Base-by-base conservation (phyloP, 2,329 filamentous ascomycete genomes). In the Stylonectria norvegica region DNA sequence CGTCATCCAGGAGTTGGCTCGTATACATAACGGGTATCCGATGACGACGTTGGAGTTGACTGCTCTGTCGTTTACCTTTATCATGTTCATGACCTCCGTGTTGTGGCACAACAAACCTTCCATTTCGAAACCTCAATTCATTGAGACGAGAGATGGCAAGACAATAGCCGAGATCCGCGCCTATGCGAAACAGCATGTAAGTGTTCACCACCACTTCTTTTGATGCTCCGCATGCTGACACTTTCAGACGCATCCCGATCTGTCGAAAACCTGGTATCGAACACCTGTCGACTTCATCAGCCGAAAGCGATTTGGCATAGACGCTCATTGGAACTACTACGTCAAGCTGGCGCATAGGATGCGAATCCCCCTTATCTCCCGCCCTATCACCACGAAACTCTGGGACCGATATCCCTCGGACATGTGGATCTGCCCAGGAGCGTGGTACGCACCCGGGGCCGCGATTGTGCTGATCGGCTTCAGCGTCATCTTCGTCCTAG, bases 251-350 rank as follows among this genome's bases (percentile, higher is more conserved):
- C 48, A 62, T 49, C 42, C 40, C 22, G 25, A 37, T 3, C 40
- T 55, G 16, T 20, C 42, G 1, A 34, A 49, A 4, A 16, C 5
- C 3, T 66, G 58, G 42, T 48, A 56, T 14, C 50, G 48, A 8
- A 65, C 62, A 0, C 64, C 62, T 1, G 34, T 67, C 2, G 59
- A 65, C 15, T 64, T 64, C 17, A 44, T 66, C n/a, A 17, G 25
- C 14, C 35, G 39, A 3, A 27, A 35, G 3, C 17, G 32, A 2
- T 54, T 55, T 14, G 34, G 39, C 4, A 38, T 56, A 7, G 47
- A 49, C 20, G 38, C 43, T 1, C 47, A 56, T 20, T 60, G 55
- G 57, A 28, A 20, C 11, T 56, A 53, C 20, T 56, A 52, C 30
- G 37, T 36, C 1, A 30, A 42, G 3, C 30, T 61, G 5, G 28